Evolutionary conservation across 2,329 filamentous ascomycete genomes (phyloP).

Genomic region (Arthrobotrys iridis): DNA sequence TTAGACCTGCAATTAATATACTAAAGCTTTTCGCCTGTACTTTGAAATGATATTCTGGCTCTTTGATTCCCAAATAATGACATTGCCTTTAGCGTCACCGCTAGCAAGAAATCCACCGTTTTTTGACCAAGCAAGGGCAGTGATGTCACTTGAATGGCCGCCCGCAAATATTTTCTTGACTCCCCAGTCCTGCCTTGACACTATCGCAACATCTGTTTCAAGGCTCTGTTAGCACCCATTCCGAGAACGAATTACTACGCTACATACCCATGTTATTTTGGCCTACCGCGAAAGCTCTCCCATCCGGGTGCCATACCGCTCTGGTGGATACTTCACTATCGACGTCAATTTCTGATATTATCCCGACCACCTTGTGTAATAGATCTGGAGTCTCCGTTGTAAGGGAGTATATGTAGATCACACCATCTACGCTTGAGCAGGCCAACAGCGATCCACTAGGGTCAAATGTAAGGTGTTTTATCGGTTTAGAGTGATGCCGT

Average conservation of each 20-base stretch:
- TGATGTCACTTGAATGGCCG: constrained; percentile 85
- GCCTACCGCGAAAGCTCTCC: constrained; percentile 85
- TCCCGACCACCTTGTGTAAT: constrained; percentile 82
- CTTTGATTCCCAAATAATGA: constrained; percentile 88
- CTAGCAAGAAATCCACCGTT: constrained; percentile 88
- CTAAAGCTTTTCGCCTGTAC: background rate
- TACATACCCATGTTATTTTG: constrained; percentile 72
- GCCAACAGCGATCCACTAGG: constrained; percentile 78
- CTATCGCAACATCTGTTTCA: constrained; percentile 75
- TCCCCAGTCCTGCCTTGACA: constrained; percentile 91
- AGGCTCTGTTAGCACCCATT: constrained; percentile 9
- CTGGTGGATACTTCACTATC: constrained; percentile 79
- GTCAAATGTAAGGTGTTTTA: constrained; percentile 92
- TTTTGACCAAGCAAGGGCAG: constrained; percentile 88
- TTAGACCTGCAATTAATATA: background rate
- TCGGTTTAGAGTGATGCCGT: constrained; percentile 82
- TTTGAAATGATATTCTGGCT: constrained; percentile 82
- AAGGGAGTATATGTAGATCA: constrained; percentile 89
- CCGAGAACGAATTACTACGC: background rate
- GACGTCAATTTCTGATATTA: constrained; percentile 77
- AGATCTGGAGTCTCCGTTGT: constrained; percentile 81
- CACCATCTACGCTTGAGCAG: constrained; percentile 86
- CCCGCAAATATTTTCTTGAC: constrained; percentile 81
- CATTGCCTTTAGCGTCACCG: constrained; percentile 73
- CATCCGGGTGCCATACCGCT: constrained; percentile 92